Percentiles rank a stretch among this genome's conserved stretches.
phyloP scores from a whole-genome alignment of 2,329 filamentous ascomycete species.

The Fusarium sp. region DNA sequence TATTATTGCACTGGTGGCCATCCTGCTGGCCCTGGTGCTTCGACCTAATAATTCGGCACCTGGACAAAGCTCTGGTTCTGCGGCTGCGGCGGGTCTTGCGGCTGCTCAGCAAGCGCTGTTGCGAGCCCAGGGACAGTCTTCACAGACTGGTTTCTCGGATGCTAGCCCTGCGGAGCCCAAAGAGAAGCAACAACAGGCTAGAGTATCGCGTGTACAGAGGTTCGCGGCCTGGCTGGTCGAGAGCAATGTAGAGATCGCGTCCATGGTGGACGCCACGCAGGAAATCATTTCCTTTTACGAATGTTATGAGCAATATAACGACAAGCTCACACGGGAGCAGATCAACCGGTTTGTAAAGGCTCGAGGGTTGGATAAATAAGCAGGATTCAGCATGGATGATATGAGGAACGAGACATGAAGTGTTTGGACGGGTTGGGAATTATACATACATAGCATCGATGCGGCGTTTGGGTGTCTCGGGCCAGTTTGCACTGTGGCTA shows the following conservation, averaged over 20 bases:
- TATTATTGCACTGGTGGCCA: constrained; percentile 85
- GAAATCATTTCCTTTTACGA: constrained; percentile 93
- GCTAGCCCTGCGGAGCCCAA: constrained; percentile 48
- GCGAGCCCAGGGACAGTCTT: constrained; percentile 56
- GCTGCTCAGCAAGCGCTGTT: constrained; percentile 62
- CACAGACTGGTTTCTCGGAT: constrained; percentile 35
- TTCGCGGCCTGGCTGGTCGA: constrained; percentile 85
- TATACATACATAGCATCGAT: neutral
- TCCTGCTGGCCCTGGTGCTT: constrained; percentile 86
- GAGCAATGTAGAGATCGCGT: constrained; percentile 85
- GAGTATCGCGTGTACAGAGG: constrained; percentile 73
- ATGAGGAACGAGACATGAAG: constrained; percentile 44
- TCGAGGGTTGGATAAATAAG: constrained; percentile 64
- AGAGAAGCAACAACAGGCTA: constrained; percentile 64
- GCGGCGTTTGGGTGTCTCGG: constrained; percentile 29
- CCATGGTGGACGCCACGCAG: constrained; percentile 89
- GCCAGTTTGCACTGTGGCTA: neutral
- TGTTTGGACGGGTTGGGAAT: constrained; percentile 12
- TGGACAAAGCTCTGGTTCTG: constrained; percentile 46
- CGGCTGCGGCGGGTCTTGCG: constrained; percentile 58
- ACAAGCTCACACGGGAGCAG: constrained; percentile 69
- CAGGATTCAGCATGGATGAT: neutral
- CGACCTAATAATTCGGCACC: constrained; percentile 63
- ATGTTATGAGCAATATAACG: constrained; percentile 70
- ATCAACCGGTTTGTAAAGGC: constrained; percentile 71